Base-by-base conservation (phyloP, 768 basidiomycete genomes). In the Calvatia gigantea region DNA sequence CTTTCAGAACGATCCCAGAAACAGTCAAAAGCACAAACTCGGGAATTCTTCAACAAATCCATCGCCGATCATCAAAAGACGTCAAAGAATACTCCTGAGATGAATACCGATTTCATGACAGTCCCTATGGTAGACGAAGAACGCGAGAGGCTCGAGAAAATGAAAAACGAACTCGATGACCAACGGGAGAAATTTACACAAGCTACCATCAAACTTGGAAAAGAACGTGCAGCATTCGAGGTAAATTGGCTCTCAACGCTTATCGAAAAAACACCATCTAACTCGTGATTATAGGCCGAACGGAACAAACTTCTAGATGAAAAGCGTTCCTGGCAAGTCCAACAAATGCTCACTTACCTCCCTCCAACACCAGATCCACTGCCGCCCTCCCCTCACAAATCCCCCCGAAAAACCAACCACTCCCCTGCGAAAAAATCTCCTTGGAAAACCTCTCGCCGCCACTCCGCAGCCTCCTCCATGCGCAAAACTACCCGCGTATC, bases 251-350 rank as follows among this genome's bases (percentile, higher is more conserved):
- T 14, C 29, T 51, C 12, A 46, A 47, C 29, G 6, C 54, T 39
- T 27, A 25, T 41, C 41, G 9, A 45, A 9, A 35, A 39, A 56
- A 58, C 35, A 38, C 35, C 29, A 31, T 25, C 27, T 56, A 28
- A 48, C 53, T 35, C 25, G 12, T 44, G 44, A 41, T n/a, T 51
- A 15, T 60, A 91, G 89, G 79, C 78, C 8, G 85, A 89, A 63
- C 78, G 81, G 19, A 64, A 82, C 25, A 77, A 75, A 52, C 75
- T 90, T 38, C 41, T 80, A 45, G 86, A 90, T 59, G 89, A 91
- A 65, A 87, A 82, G 63, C 79, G 85, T n/a, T 71, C 77, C n/a
- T 89, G 86, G 88, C 78, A 85, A 54, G 79, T 83, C 0, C 76
- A 86, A 44, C 73, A 72, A 65, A 84, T 88, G 76, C 73, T 84